Base-by-base conservation (phyloP, 495 filamentous ascomycete species). In the Evernia prunastri region DNA sequence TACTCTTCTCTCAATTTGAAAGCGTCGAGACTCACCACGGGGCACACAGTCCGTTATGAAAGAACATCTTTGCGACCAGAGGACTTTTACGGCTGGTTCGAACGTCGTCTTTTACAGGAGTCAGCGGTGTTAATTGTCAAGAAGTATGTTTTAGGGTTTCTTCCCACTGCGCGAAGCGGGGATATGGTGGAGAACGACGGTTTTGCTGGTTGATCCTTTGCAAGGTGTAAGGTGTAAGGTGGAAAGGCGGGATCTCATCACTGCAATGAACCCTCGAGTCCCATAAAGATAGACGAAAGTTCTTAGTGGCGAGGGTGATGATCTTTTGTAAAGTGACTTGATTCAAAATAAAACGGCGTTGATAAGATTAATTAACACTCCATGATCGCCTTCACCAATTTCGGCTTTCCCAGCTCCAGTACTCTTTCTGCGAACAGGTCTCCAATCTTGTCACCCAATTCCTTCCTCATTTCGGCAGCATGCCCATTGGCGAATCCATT, bases 391-490 rank as follows among this genome's bases (percentile, higher is more conserved):
- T 72, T 74, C 65, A 81, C 81, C 59, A 86, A 64, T 49, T 68
- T 70, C 56, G 79, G 81, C 58, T 80, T 76, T 11, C 80, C 81
- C 51, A 83, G 69, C 59, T 80, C 75, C 29, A 77, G 75, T 49
- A 91, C 80, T 63, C 78, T 74, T 37, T 69, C 66, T 8, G 80
- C 78, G 51, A 90, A 73, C 9, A 84, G 73, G 39, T 80, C 75
- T 15, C 88, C 88, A 53, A 91, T 78, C 33, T 82, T 82, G 0
- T 81, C 76, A 0, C 78, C 78, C n/a, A 91, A 63, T 58, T 78
- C 82, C 17, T 80, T 78, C 47, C 77, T 81, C 7, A 88, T 68
- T 45, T 85, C 78, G 29, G 76, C 75, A 4, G 72, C 81, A 40
- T 88, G 81, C 7, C 68, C 68, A 17, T 77, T 76, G 20, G 69